Base-by-base conservation (phyloP, 2,329 filamentous ascomycete species). In the Venturia asperata region DNA sequence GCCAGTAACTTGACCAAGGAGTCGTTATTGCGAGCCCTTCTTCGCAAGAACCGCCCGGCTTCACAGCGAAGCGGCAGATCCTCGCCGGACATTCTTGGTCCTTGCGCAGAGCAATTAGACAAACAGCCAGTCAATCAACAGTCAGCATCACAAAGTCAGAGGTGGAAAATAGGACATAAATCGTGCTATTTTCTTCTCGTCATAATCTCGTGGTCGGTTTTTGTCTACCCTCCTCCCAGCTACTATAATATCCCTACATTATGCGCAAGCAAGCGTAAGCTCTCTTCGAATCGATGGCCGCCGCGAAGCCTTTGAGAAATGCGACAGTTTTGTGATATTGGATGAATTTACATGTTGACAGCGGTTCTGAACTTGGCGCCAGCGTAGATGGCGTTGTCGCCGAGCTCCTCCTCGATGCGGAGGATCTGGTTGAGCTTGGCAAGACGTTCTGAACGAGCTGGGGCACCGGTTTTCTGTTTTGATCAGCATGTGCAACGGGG, bases 381-480 rank as follows among this genome's bases (percentile, higher is more conserved):
- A 72, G 93, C 92, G 78, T 93, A 99, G 80, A 97, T 76, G 72
- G 93, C 94, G 74, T 94, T 88, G 74, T 87, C 85, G 73, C 92
- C 92, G 70, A 99, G 89, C 85, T 99, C 94, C 84, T 99, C 94
- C 87, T 99, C 94, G 74, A 99, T 99, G 77, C 94, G 91, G 76
- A 99, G 90, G 76, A 99, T 96, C 85, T 99, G 94, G 90, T 99
- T 99, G 77, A 99, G 90, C 87, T 99, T 99, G 80, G 94, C 94
- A 72, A 97, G 86, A 84, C 94, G 92, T 87, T 99, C 94, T 73
- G 93, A 97, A 76, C 94, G 89, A 77, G 89, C 90, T 72, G 94
- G 94, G 69, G 93, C 93, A 86, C 92, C 92, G 70, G 92, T 96
- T 91, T 97, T 97, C 69, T 70, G 58, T 10, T 13, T 27, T 30